Percentiles rank a stretch among this genome's conserved stretches.
These are phyloP conservation scores for Malus sylvestris DNA, from an alignment of 306 rosid genomes.

Conservation along the genomic window DNA sequence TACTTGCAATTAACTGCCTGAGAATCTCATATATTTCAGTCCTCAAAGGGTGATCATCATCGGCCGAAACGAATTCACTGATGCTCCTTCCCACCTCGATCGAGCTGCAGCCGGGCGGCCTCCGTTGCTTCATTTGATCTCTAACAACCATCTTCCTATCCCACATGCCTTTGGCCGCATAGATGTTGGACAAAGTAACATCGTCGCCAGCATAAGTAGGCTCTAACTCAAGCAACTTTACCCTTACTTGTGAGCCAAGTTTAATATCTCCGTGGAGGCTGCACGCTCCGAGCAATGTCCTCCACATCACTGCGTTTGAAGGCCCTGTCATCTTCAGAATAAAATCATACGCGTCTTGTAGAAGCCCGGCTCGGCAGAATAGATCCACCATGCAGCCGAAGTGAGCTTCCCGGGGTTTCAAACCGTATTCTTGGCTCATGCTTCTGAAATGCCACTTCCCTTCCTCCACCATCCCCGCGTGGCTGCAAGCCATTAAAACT, in stretches of 20 bases:
- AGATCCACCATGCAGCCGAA: slow-evolving; percentile 69
- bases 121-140: slow-evolving; percentile 32
- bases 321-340: slow-evolving; percentile 29
- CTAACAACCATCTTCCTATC: slow-evolving; percentile 35
- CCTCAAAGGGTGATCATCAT: slow-evolving; percentile 22
- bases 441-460: slow-evolving; percentile 48
- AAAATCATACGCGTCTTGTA: slow-evolving; percentile 45
- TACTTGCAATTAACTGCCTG: slow-evolving; percentile 20
- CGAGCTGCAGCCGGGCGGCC: slow-evolving; percentile 34
- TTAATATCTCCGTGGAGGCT: slow-evolving; percentile 40
- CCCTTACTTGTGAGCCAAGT: slow-evolving; percentile 34
- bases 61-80: slow-evolving; percentile 24
- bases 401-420: slow-evolving; percentile 48
- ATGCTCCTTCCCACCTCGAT: slow-evolving; percentile 36
- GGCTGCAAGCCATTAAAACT: slow-evolving; percentile 71
- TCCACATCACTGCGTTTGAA: slow-evolving; percentile 43
- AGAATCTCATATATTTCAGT: slow-evolving; percentile 30
- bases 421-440: slow-evolving; percentile 38
- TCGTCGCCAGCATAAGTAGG: slow-evolving; percentile 45
- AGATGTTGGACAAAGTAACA: slow-evolving; percentile 56
- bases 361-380: slow-evolving; percentile 44
- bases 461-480: slow-evolving; percentile 58
- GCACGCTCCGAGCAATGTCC: slow-evolving; percentile 53
- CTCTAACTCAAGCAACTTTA: slow-evolving; percentile 36
- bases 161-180: slow-evolving; percentile 58